These are phyloP conservation scores for Leersia perrieri DNA, from an alignment of 176 grass and related monocot genomes.

Conservation along the genomic window DNA sequence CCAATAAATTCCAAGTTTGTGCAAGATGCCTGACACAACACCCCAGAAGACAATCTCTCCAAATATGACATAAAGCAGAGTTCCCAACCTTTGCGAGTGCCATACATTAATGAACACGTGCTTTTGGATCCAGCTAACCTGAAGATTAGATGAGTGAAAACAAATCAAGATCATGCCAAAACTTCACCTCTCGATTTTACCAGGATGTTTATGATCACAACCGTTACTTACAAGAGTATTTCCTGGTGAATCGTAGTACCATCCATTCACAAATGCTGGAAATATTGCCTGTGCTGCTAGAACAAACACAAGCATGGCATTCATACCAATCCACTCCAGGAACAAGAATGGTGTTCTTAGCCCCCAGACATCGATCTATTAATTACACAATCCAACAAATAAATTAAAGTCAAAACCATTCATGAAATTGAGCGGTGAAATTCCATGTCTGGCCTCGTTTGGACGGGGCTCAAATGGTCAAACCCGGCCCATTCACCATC, in stretches of 20 bases:
- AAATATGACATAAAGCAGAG: conserved; percentile 69
- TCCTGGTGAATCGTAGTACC: conserved; percentile 57
- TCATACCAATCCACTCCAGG: conserved; percentile 84
- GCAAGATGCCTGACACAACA: conserved; percentile 51
- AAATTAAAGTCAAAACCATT: neutral
- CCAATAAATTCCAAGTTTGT: conserved; percentile 63
- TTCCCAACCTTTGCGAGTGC: conserved; percentile 56
- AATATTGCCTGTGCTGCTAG: conserved; percentile 75
- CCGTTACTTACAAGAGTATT: conserved; percentile 48
- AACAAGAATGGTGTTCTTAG: conserved; percentile 52
- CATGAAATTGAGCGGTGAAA: neutral
- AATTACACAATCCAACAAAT: neutral
- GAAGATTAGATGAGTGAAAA: conserved; percentile 7
- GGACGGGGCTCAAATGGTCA: neutral
- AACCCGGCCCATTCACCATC: no score
- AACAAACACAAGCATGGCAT: conserved; percentile 87
- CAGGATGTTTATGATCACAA: neutral
- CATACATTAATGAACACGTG: conserved; percentile 77
- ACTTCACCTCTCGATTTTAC: neutral
- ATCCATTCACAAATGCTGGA: conserved; percentile 60
- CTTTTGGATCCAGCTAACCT: conserved; percentile 64
- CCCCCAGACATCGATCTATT: conserved; percentile 69
- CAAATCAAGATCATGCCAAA: neutral
- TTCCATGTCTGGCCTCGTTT: neutral
- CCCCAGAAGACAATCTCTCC: conserved; percentile 75